phyloP scores from a whole-genome alignment of 2,329 filamentous ascomycete species.

The Cordyceps fumosorosea region DNA sequence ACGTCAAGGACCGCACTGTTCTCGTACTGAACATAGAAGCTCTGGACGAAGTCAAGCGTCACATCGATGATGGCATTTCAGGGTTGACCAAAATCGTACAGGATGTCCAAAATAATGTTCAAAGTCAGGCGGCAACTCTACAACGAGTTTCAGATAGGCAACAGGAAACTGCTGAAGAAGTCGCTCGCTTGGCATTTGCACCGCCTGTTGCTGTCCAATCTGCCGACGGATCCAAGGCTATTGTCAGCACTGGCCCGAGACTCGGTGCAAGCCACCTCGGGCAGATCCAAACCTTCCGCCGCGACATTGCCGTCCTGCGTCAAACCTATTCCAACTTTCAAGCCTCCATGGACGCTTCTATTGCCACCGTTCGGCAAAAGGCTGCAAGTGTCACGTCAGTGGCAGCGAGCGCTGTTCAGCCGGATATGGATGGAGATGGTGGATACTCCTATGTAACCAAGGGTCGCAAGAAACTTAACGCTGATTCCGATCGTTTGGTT shows the following conservation, averaged over 20 bases:
- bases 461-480: conserved; percentile 79
- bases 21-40: conserved; percentile 91
- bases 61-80: conserved; percentile 87
- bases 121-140: conserved; percentile 74
- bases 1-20: conserved; percentile 92
- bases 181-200: conserved; percentile 54
- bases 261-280: conserved; percentile 57
- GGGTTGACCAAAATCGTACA: conserved; percentile 78
- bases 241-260: conserved; percentile 31
- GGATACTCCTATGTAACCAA: conserved; percentile 78
- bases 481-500: conserved; percentile 86
- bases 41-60: conserved; percentile 90
- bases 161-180: conserved; percentile 80
- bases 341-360: conserved; percentile 79
- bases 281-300: conserved; percentile 75
- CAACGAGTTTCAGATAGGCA: conserved; percentile 87
- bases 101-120: conserved; percentile 74
- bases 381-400: conserved; percentile 72
- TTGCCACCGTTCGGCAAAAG: conserved; percentile 76
- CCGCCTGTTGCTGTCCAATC: conserved; percentile 37
- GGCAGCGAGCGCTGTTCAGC: conserved; percentile 64
- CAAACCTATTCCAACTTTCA: conserved; percentile 93
- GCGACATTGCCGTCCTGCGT: conserved; percentile 83
- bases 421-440: conserved; percentile 66
- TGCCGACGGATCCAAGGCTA: conserved; percentile 33